Conservation (phyloP, 2,329 filamentous ascomycete genomes). For the Colletotrichum sp. region DNA sequence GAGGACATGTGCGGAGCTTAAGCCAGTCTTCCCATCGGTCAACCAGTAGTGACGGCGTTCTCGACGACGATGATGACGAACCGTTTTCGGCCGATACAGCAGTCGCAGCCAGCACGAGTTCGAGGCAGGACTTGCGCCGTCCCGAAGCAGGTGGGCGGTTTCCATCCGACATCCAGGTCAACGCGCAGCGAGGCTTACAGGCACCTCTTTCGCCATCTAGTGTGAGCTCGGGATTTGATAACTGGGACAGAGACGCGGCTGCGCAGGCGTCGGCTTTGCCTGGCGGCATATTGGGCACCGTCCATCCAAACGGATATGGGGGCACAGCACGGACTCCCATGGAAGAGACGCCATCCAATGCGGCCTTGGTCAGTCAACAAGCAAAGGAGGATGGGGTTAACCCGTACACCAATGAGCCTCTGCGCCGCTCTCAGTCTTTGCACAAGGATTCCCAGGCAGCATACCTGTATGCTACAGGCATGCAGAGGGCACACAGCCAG, state of each 20-base stretch:
- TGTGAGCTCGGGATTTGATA: conserved; percentile 68
- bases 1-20: conserved; percentile 78
- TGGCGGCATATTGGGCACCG: neutral
- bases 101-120: conserved; percentile 55
- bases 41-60: conserved; percentile 75
- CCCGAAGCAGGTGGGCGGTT: conserved; percentile 95
- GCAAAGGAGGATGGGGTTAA: conserved; percentile 62
- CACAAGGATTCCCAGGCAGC: neutral
- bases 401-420: conserved; percentile 57
- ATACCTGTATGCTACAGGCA: neutral
- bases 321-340: conserved; percentile 50
- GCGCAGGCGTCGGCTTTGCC: conserved; percentile 63
- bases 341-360: conserved; percentile 55
- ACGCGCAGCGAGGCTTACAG: conserved; percentile 79
- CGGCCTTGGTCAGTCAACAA: conserved; percentile 53
- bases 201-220: conserved; percentile 81
- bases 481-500: conserved; percentile 8
- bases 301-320: conserved; percentile 43
- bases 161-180: conserved; percentile 90
- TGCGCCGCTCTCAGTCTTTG: conserved; percentile 24
- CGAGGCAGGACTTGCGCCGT: conserved; percentile 65
- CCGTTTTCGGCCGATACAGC: conserved; percentile 64
- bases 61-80: conserved; percentile 77
- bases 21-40: conserved; percentile 70
- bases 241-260: conserved; percentile 61